Evolutionary conservation across 1,284 basidiomycete species (phyloP).

Genomic region (Volvariella volvacea): DNA sequence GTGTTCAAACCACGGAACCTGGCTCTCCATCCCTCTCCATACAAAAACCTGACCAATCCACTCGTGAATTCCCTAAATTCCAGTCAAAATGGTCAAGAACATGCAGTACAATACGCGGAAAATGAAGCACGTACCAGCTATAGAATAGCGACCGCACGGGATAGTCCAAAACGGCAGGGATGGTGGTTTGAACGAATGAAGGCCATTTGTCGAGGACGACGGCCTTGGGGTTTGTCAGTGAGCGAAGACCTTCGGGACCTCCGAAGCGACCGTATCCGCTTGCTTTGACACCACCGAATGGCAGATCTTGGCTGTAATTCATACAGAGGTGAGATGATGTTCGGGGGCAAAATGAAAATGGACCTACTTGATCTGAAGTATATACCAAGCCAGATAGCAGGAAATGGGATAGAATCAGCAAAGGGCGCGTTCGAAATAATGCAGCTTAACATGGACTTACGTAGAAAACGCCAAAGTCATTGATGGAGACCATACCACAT

Average conservation of each 20-base stretch:
- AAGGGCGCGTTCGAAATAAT: neutral
- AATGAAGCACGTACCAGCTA: constrained; percentile 69
- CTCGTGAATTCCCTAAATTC: constrained; percentile 67
- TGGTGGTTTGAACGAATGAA: constrained; percentile 73
- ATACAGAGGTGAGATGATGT: constrained; percentile 2
- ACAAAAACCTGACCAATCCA: constrained; percentile 68
- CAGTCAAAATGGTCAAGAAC: constrained; percentile 6
- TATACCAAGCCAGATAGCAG: neutral
- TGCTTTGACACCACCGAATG: constrained; percentile 88
- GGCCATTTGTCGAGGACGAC: constrained; percentile 85
- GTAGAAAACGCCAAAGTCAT: constrained; percentile 93
- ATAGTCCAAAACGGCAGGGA: constrained; percentile 85
- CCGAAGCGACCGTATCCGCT: constrained; percentile 91
- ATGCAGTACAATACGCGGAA: constrained; percentile 1
- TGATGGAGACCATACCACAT: constrained; percentile 96
- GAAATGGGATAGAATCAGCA: constrained; percentile 6
- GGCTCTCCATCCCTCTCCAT: constrained; percentile 63
- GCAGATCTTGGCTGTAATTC: constrained; percentile 75
- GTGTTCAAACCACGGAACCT: constrained; percentile 48
- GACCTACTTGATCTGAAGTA: constrained; percentile 53
- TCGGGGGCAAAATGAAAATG: constrained; percentile 2
- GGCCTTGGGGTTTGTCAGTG: constrained; percentile 83
- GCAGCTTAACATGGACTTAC: constrained; percentile 34
- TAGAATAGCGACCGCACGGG: constrained; percentile 72
- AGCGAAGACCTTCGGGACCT: constrained; percentile 87